Conservation (phyloP, 305 asterid species). For the Rubia tinctorum region DNA sequence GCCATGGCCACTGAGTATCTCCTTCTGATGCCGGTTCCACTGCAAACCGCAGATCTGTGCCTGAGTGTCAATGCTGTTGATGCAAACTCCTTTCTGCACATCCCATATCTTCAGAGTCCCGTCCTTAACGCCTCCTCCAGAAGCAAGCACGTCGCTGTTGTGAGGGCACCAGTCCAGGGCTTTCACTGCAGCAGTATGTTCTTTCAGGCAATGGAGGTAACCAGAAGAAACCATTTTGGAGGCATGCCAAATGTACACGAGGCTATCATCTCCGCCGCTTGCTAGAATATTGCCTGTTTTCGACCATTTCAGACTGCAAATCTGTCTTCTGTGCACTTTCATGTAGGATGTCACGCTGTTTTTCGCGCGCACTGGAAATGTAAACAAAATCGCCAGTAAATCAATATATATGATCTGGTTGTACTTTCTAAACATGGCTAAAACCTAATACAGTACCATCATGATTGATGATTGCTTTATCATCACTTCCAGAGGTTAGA, state of each 20-base stretch:
- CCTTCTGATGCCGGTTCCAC: slow-evolving; percentile 72
- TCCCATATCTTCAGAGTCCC: slow-evolving; percentile 69
- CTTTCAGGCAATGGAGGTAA: slow-evolving; percentile 34
- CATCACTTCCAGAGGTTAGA: slow-evolving; percentile 62
- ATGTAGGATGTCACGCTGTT: slow-evolving; percentile 35
- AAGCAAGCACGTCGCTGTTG: slow-evolving; percentile 51
- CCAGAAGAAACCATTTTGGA: slow-evolving; percentile 47
- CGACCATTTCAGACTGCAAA: slow-evolving; percentile 79
- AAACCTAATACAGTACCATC: slow-evolving; percentile 38
- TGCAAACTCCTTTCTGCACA: slow-evolving; percentile 51
- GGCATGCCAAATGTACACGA: slow-evolving; percentile 56
- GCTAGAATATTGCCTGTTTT: slow-evolving; percentile 47
- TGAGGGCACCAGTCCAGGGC: slow-evolving; percentile 91
- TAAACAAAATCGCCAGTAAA: not conserved
- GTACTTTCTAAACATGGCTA: not conserved
- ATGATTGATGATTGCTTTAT: slow-evolving; percentile 55
- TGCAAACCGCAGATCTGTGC: slow-evolving; percentile 68
- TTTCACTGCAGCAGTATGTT: slow-evolving; percentile 71
- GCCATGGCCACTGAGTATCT: slow-evolving; percentile 76
- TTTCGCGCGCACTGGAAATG: slow-evolving; percentile 50
- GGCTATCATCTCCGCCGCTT: slow-evolving; percentile 70
- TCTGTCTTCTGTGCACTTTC: slow-evolving; percentile 46
- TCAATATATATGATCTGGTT: not conserved
- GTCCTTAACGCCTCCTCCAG: slow-evolving; percentile 70
- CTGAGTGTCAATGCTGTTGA: slow-evolving; percentile 41